These are phyloP conservation scores for Zygosaccharomyces sapae DNA, from an alignment of 1,139 yeast genomes.

Conservation along the genomic window DNA sequence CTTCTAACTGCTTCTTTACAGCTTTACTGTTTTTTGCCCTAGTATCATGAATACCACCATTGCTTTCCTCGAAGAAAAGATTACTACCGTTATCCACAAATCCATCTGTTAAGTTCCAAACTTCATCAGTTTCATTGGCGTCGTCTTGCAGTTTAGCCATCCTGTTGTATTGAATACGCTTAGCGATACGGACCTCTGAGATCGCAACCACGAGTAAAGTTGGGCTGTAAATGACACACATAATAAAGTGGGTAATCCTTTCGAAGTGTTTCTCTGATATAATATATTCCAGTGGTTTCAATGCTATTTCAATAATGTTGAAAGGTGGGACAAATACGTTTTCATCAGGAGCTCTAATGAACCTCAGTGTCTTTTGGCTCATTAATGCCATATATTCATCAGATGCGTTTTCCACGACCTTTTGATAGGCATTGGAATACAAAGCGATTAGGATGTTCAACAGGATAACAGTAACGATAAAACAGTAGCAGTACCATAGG, in stretches of 20 bases:
- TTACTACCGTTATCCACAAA: conserved; percentile 44
- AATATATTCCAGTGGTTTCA: conserved; percentile 39
- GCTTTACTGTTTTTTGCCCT: conserved; percentile 43
- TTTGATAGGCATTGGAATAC: conserved; percentile 78
- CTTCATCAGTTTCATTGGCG: conserved; percentile 72
- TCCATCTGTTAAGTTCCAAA: conserved; percentile 84
- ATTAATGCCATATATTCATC: conserved; percentile 82
- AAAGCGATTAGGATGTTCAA: conserved; percentile 81
- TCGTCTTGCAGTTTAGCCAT: conserved; percentile 65
- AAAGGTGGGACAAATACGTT: conserved; percentile 84
- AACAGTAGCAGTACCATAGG: conserved; percentile 70
- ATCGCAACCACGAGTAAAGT: conserved; percentile 56
- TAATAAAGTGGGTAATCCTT: conserved; percentile 46
- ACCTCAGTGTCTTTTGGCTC: conserved; percentile 78
- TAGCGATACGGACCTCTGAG: conserved; percentile 62
- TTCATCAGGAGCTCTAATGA: conserved; percentile 84
- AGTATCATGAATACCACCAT: conserved; percentile 39
- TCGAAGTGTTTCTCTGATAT: conserved; percentile 27
- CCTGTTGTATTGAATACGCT: conserved; percentile 69
- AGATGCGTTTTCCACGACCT: conserved; percentile 75
- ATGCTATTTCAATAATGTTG: conserved; percentile 60
- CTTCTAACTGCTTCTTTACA: conserved; percentile 50
- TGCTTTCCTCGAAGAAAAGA: conserved; percentile 28
- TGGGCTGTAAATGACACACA: conserved; percentile 68
- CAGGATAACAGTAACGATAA: conserved; percentile 66